These are phyloP conservation scores for Lyophyllum shimeji DNA, from an alignment of 768 basidiomycete species.

Conservation along the genomic window DNA sequence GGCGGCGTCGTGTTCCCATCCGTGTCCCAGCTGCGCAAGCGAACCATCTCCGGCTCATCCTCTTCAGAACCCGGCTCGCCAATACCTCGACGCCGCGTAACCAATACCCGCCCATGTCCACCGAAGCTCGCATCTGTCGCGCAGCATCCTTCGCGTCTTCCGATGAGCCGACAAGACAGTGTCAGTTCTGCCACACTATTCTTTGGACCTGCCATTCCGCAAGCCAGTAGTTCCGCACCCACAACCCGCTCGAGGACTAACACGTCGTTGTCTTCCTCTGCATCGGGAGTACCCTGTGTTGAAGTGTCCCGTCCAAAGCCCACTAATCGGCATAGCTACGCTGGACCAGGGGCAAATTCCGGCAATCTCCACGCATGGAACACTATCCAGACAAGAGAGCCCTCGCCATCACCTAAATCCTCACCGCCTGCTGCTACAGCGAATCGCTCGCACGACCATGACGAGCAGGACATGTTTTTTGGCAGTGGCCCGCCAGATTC, in stretches of 20 bases:
- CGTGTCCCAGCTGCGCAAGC: conserved; percentile 36
- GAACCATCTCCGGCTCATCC: conserved; percentile 35
- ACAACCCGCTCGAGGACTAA: conserved; percentile 30
- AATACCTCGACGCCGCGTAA: conserved; percentile 51
- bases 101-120: conserved; percentile 32
- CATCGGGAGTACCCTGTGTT: conserved; percentile 20
- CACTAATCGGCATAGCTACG: conserved; percentile 65
- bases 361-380: conserved; percentile 35
- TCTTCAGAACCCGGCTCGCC: conserved; percentile 55
- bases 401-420: conserved; percentile 48
- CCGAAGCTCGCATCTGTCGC: conserved; percentile 8
- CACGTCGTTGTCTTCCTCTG: conserved; percentile 25
- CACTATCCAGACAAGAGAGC: conserved; percentile 36
- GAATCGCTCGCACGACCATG: conserved; percentile 22
- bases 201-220: conserved; percentile 59
- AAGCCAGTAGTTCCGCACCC: conserved; percentile 20
- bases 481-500: conserved; percentile 43
- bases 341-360: conserved; percentile 41
- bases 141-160: conserved; percentile 26
- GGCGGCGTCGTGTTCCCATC: conserved; percentile 40
- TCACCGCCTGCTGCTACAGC: conserved; percentile 36
- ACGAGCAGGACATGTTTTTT: conserved; percentile 58
- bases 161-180: conserved; percentile 54
- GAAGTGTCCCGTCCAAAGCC: conserved; percentile 27
- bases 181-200: conserved; percentile 62